These are phyloP conservation scores for Chalciporus chontae DNA, from an alignment of 768 basidiomycete species.

Conservation along the genomic window DNA sequence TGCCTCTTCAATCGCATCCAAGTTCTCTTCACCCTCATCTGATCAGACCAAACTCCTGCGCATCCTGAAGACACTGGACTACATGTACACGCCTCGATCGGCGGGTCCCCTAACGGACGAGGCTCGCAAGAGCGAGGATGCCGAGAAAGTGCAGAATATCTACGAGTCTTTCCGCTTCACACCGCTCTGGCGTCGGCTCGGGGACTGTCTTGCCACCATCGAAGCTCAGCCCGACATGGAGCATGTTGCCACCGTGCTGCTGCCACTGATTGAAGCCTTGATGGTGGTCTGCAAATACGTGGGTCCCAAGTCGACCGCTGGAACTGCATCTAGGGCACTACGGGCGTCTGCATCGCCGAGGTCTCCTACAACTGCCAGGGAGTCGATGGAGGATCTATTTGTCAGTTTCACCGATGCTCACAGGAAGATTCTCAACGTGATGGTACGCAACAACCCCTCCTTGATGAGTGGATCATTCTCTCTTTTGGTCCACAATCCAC, in stretches of 20 bases:
- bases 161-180: slow-evolving; percentile 92
- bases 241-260: slow-evolving; percentile 86
- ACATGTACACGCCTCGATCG: slow-evolving; percentile 77
- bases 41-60: slow-evolving; percentile 95
- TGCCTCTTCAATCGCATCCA: slow-evolving; percentile 70
- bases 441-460: slow-evolving; percentile 98
- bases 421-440: slow-evolving; percentile 89
- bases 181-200: slow-evolving; percentile 82
- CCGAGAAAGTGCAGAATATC: slow-evolving; percentile 81
- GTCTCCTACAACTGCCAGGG: slow-evolving; percentile 64
- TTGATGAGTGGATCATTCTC: slow-evolving; percentile 98
- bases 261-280: slow-evolving; percentile 92
- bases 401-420: slow-evolving; percentile 91
- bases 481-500: slow-evolving; percentile 90
- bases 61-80: slow-evolving; percentile 95
- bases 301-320: slow-evolving; percentile 55
- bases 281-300: slow-evolving; percentile 99
- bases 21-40: slow-evolving; percentile 92
- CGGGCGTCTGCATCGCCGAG: slow-evolving; percentile 67
- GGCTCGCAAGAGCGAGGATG: slow-evolving; percentile 46
- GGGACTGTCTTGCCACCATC: slow-evolving; percentile 83
- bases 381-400: slow-evolving; percentile 88
- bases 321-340: slow-evolving; percentile 45
- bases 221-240: slow-evolving; percentile 78
- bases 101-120: slow-evolving; percentile 38